Conservation (phyloP, 352 stramenopile species). For the Pythium chondricola region DNA sequence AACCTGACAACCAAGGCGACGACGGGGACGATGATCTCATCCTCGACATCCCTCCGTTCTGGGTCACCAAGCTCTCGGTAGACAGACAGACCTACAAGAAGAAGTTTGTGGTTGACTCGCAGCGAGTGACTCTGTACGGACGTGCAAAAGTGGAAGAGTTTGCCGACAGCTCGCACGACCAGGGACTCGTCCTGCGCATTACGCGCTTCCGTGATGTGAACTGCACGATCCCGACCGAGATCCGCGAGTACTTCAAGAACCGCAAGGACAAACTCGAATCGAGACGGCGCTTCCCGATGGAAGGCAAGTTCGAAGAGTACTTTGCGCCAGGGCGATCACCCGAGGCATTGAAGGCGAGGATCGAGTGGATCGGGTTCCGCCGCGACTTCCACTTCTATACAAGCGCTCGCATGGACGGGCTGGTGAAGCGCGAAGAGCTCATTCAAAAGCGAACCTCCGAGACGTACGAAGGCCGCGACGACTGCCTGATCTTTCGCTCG, state of each 20-base stretch:
- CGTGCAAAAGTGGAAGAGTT: conserved; percentile 93
- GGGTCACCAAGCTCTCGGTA: conserved; percentile 74
- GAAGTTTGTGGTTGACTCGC: conserved; percentile 80
- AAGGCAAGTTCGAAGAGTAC: conserved; percentile 82
- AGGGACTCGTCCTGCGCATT: conserved; percentile 83
- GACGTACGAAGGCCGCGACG: conserved; percentile 79
- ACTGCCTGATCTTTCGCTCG: conserved; percentile 79
- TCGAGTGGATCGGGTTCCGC: conserved; percentile 84
- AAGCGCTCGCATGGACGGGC: conserved; percentile 82
- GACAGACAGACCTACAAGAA: conserved; percentile 70
- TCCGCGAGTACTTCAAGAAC: conserved; percentile 91
- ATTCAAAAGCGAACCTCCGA: conserved; percentile 88
- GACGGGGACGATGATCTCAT: conserved; percentile 59
- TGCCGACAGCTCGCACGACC: conserved; percentile 79
- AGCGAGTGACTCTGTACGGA: conserved; percentile 86
- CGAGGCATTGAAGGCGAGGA: conserved; percentile 67
- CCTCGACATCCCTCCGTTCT: conserved; percentile 82
- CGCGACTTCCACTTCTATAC: conserved; percentile 91
- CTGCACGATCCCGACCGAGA: conserved; percentile 79
- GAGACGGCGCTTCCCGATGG: conserved; percentile 71
- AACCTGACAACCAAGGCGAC: conserved; percentile 54
- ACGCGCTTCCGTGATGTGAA: conserved; percentile 76
- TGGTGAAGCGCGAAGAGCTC: conserved; percentile 79
- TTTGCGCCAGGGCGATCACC: conserved; percentile 67
- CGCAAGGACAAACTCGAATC: conserved; percentile 86